Percentiles rank a stretch among this genome's conserved stretches.
These are phyloP conservation scores for Parachaetomium inaequale DNA, from an alignment of 495 filamentous ascomycete genomes.

Conservation along the genomic window DNA sequence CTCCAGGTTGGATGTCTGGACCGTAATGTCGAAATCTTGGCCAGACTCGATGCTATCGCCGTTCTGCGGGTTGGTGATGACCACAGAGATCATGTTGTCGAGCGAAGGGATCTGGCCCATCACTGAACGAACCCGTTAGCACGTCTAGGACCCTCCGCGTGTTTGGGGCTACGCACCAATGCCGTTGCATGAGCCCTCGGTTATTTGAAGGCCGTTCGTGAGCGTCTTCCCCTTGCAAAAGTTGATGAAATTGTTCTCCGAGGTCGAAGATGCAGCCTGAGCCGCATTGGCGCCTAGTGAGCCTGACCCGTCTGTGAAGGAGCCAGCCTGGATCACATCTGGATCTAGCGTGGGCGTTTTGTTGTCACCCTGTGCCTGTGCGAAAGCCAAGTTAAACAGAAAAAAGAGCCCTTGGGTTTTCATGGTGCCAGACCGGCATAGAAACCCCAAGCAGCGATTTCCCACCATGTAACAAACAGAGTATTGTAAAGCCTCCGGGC, in stretches of 20 bases:
- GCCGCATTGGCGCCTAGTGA: conserved; percentile 27
- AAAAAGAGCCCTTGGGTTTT: conserved; percentile 14
- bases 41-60: conserved; percentile 40
- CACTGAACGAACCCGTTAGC: conserved; percentile 30
- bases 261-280: conserved; percentile 34
- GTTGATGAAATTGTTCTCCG: conserved; percentile 51
- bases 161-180: conserved; percentile 40
- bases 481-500: not conserved
- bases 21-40: conserved; percentile 47
- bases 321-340: conserved; percentile 26
- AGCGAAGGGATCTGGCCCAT: conserved; percentile 61
- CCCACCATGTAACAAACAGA: not conserved
- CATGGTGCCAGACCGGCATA: conserved; percentile 18
- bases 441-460: conserved; percentile 6
- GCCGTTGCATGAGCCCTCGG: conserved; percentile 53
- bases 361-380: conserved; percentile 23
- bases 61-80: conserved; percentile 48
- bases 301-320: conserved; percentile 23
- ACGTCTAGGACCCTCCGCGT: not conserved
- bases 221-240: conserved; percentile 51
- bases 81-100: conserved; percentile 55
- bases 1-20: conserved; percentile 51
- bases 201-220: conserved; percentile 52
- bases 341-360: conserved; percentile 19
- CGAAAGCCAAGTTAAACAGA: conserved; percentile 20